phyloP scores from a whole-genome alignment of 2,329 filamentous ascomycete species.

The Colletotrichum higginsianum region DNA sequence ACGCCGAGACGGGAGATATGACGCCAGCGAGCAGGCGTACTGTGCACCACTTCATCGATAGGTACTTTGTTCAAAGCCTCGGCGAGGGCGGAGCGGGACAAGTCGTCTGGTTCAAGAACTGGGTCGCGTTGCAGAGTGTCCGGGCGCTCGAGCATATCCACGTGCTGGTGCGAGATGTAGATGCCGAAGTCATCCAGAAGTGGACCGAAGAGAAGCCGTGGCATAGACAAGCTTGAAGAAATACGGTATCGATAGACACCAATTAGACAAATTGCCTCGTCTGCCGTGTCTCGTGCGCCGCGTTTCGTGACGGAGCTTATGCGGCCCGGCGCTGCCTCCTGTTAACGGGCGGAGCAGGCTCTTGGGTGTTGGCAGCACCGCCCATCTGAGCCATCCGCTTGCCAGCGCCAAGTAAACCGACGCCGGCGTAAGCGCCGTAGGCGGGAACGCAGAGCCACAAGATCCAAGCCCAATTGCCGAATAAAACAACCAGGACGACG shows the following conservation, averaged over 20 bases:
- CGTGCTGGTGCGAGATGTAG: slow-evolving; percentile 74
- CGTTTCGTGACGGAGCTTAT: slow-evolving; percentile 47
- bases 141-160: slow-evolving; percentile 92
- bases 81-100: slow-evolving; percentile 63
- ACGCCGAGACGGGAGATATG: slow-evolving; percentile 79
- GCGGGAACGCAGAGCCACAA: slow-evolving; percentile 70
- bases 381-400: slow-evolving; percentile 67
- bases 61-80: slow-evolving; percentile 75
- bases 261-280: slow-evolving; percentile 14
- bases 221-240: slow-evolving; percentile 47
- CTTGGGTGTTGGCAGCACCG: slow-evolving; percentile 48
- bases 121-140: slow-evolving; percentile 89
- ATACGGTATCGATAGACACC: slow-evolving; percentile 17
- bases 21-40: slow-evolving; percentile 75
- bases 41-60: slow-evolving; percentile 79
- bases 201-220: slow-evolving; percentile 67
- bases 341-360: slow-evolving; percentile 60
- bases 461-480: slow-evolving; percentile 83
- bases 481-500: slow-evolving; percentile 77
- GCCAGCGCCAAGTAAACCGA: slow-evolving; percentile 67
- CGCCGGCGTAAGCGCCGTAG: slow-evolving; percentile 69
- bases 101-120: slow-evolving; percentile 94
- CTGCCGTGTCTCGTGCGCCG: slow-evolving; percentile 5
- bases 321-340: slow-evolving; percentile 70
- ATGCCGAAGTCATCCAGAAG: slow-evolving; percentile 64